Evolutionary conservation across 306 rosid genomes (phyloP), one percentile per base, ranked within the genome.

Genomic region (Vigna angularis): DNA sequence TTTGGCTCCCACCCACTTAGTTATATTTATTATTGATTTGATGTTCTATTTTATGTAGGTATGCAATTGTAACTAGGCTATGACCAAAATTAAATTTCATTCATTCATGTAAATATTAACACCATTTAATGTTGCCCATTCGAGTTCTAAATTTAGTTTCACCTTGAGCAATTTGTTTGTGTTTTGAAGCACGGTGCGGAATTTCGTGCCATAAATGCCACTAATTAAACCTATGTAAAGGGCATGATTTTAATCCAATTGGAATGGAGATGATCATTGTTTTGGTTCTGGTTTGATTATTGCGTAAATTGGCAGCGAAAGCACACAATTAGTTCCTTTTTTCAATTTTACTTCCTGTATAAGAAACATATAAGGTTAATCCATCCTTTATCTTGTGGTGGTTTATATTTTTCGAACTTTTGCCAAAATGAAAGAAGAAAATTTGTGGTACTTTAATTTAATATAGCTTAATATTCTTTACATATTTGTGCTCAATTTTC

Each of bases 71-170:
- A 47, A 42, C 42, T 45, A 59, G 8, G 69, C 66, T 7, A 24
- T 59, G 74, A 48, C 76, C 38, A 36, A 66, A 51, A 30, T 70
- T 70, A 65, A 53, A 24, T 57, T 32, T 42, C 79, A 85, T 85
- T 85, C 84, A 78, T 82, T 79, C 20, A 65, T 85, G 88, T 85
- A 85, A 70, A 82, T 85, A 85, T 52, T 42, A 77, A 53, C 71
- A 50, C 66, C 73, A 14, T n/a, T 40, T 30, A 38, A 48, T 36
- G 36, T 16, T 20, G 1, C 49, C 16, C 9, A 4, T 22, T 45
- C 30, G 20, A 49, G 36, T 48, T 68, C 9, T 10, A n/a, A 68
- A 66, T 56, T 38, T 70, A 36, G 34, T 69, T 20, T 67, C 32
- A 22, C 32, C 67, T 50, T 12, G 9, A 69, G 52, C 51, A 10